Conservation (phyloP, 345 rosid genomes). For the Iberis pinnata region DNA sequence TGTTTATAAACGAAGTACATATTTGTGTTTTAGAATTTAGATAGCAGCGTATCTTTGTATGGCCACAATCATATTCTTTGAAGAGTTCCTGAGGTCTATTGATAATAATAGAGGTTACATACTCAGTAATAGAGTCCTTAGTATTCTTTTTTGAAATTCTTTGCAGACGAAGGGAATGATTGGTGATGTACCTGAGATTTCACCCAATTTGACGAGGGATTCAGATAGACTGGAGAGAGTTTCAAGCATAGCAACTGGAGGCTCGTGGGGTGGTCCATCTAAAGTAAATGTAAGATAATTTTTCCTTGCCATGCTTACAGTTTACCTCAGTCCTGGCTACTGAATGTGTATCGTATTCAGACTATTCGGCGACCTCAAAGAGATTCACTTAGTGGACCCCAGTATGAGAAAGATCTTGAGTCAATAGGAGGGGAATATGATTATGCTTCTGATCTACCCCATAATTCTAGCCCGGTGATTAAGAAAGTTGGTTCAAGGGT, state of each 20-base stretch:
- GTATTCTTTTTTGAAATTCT: not conserved
- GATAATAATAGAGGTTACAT: not conserved
- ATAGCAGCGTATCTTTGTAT: not conserved
- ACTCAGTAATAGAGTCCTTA: not conserved
- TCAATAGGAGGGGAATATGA: slow-evolving; percentile 49
- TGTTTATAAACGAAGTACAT: not conserved
- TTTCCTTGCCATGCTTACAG: slow-evolving; percentile 5
- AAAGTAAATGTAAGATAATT: slow-evolving; percentile 49
- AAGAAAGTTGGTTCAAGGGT: slow-evolving; percentile 50
- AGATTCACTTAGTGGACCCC: slow-evolving; percentile 44
- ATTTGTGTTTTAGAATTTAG: not conserved
- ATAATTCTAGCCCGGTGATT: slow-evolving; percentile 42
- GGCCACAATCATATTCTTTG: not conserved
- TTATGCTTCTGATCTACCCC: slow-evolving; percentile 53
- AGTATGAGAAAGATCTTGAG: slow-evolving; percentile 46
- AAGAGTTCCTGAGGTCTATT: not conserved
- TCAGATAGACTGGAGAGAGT: slow-evolving; percentile 35
- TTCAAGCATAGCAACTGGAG: slow-evolving; percentile 50
- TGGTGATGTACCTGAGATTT: slow-evolving; percentile 24
- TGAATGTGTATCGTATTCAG: slow-evolving; percentile 27
- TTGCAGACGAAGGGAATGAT: slow-evolving; percentile 30
- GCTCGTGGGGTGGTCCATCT: slow-evolving; percentile 53
- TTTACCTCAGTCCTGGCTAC: slow-evolving; percentile 8
- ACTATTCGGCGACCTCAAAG: slow-evolving; percentile 48
- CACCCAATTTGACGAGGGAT: slow-evolving; percentile 23